Percentiles rank a stretch among this genome's conserved stretches.
phyloP scores from a whole-genome alignment of 2,329 filamentous ascomycete genomes.

The Xylaria sp. region DNA sequence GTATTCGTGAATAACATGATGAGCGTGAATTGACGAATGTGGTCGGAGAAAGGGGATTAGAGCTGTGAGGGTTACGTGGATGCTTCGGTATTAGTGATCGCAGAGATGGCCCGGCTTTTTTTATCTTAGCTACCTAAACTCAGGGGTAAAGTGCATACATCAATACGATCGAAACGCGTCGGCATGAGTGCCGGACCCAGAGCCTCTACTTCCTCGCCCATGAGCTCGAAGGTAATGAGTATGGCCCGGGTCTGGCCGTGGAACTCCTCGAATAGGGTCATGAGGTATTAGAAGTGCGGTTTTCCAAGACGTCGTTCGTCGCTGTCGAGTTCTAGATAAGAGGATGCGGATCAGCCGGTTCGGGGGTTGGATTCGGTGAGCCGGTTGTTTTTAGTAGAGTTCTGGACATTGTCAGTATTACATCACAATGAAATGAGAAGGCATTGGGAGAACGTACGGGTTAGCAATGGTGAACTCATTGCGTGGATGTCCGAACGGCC shows the following conservation, averaged over 20 bases:
- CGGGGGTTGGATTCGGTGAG: constrained; percentile 6
- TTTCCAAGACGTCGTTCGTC: constrained; percentile 15
- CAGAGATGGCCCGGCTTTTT: neutral
- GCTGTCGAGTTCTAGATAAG: constrained; percentile 13
- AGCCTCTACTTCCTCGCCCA: neutral
- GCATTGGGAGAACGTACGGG: constrained; percentile 9
- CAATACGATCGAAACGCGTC: neutral
- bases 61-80: neutral
- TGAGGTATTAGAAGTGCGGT: neutral
- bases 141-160: neutral
- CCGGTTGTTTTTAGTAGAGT: constrained; percentile 12
- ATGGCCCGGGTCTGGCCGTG: too few relatives aligned
- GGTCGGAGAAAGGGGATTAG: constrained; percentile 8
- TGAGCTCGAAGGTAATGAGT: too few relatives aligned
- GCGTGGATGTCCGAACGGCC: constrained; percentile 15
- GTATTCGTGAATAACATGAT: constrained; percentile 10
- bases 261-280: too few relatives aligned
- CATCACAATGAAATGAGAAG: neutral
- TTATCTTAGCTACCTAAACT: neutral
- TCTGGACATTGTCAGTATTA: neutral
- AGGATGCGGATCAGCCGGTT: constrained; percentile 6
- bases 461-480: constrained; percentile 14
- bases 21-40: constrained; percentile 6
- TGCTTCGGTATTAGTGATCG: constrained; percentile 2
- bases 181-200: neutral